phyloP scores from a whole-genome alignment of 176 grass and related monocot genomes.

The Ensete ventricosum region DNA sequence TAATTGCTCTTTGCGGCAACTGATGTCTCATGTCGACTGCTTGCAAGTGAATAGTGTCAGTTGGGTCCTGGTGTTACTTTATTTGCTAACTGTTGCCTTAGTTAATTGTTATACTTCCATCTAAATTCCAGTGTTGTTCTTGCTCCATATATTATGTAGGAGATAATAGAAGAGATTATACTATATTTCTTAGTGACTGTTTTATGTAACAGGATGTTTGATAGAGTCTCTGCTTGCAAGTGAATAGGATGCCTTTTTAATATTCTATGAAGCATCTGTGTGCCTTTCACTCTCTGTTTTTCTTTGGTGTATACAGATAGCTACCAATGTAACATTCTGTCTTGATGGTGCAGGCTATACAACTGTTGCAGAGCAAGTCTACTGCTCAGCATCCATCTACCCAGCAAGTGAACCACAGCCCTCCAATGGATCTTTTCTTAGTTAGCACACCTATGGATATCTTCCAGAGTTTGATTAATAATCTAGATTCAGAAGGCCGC shows the following conservation, averaged over 20 bases:
- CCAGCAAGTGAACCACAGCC: constrained; percentile 58
- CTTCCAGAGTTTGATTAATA: constrained; percentile 76
- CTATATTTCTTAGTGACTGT: no score
- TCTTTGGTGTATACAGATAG: not conserved
- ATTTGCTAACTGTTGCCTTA: no score
- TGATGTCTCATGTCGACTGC: not conserved
- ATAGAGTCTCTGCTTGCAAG: no score
- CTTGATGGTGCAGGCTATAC: constrained; percentile 48
- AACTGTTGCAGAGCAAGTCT: constrained; percentile 68
- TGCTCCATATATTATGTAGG: no score
- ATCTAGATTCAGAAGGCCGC: constrained; percentile 74
- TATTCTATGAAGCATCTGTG: no score
- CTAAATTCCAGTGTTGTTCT: no score
- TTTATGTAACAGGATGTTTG: no score
- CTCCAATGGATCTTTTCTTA: constrained; percentile 60
- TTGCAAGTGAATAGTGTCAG: not conserved
- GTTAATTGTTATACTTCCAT: no score
- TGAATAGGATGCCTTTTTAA: no score
- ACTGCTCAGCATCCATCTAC: constrained; percentile 33
- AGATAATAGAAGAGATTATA: no score
- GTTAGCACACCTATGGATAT: constrained; percentile 75
- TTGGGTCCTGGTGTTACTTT: not conserved
- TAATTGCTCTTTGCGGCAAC: not conserved
- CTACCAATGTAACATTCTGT: not conserved
- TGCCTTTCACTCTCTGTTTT: not conserved